Percentiles rank a stretch among this genome's conserved stretches.
These are phyloP conservation scores for sunflower (Helianthus annuus) DNA, from an alignment of 129 eudicot species.

Conservation along the genomic window DNA sequence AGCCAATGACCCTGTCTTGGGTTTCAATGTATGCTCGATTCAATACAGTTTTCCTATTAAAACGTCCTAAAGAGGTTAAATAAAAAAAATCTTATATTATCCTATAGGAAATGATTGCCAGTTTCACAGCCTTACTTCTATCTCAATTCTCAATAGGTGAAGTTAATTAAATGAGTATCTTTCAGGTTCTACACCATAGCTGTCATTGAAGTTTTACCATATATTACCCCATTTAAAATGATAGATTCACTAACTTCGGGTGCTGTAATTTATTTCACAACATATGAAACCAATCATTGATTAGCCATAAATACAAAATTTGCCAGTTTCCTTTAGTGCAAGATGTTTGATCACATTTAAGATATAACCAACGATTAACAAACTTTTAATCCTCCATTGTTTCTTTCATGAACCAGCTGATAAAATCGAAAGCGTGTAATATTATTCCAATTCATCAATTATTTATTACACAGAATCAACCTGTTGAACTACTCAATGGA, in stretches of 20 bases:
- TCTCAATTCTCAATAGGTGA: background rate
- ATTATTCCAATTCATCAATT: background rate
- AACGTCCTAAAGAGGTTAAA: background rate
- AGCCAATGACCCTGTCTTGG: conserved; percentile 4
- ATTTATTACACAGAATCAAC: background rate
- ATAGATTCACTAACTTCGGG: too few relatives aligned
- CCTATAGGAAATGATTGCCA: background rate
- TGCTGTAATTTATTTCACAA: too few relatives aligned
- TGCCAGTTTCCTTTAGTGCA: too few relatives aligned
- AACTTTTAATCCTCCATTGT: background rate
- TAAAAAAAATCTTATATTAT: background rate
- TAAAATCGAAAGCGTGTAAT: background rate
- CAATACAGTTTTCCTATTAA: background rate
- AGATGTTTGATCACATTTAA: background rate
- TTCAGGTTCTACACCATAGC: background rate
- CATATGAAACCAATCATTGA: background rate
- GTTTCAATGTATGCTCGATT: background rate
- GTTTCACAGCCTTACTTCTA: background rate
- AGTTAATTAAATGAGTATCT: background rate
- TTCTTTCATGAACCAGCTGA: background rate
- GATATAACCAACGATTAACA: background rate
- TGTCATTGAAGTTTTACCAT: too few relatives aligned
- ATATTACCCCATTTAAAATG: too few relatives aligned
- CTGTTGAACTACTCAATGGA: background rate
- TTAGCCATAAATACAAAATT: too few relatives aligned